Percentiles rank a stretch among this genome's conserved stretches.
Evolutionary conservation across 257 asterid species (phyloP).

Genomic region (Penstemon eatonii): DNA sequence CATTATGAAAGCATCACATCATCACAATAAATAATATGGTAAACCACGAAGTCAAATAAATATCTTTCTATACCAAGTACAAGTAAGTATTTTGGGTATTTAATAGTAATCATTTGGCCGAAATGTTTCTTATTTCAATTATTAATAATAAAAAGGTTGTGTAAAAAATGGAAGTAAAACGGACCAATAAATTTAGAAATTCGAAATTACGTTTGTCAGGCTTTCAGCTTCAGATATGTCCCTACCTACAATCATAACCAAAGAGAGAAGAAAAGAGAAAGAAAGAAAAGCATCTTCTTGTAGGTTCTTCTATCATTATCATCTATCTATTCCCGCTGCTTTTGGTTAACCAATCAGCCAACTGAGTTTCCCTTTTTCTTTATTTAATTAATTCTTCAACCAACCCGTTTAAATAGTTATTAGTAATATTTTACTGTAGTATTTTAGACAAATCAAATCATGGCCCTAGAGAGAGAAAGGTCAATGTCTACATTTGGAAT

Average conservation of each 20-base stretch:
- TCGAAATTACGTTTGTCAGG: background rate
- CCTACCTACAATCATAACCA: background rate
- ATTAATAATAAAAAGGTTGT: no score
- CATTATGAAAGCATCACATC: no score
- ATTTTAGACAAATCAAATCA: conserved; percentile 23
- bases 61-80: no score
- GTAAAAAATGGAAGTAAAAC: no score
- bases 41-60: no score
- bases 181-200: no score
- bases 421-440: background rate
- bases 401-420: background rate
- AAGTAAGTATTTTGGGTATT: no score
- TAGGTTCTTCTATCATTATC: background rate
- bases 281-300: background rate
- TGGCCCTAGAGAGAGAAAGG: background rate
- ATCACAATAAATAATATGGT: no score
- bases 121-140: no score
- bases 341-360: conserved; percentile 32
- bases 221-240: conserved; percentile 19
- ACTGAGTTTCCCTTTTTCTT: background rate
- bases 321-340: conserved; percentile 12
- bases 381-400: background rate
- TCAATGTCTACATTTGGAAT: conserved; percentile 12
- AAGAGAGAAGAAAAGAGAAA: no score
- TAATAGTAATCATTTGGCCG: no score